phyloP scores from a whole-genome alignment of 129 eudicot species.

The Ambrosia artemisiifolia region DNA sequence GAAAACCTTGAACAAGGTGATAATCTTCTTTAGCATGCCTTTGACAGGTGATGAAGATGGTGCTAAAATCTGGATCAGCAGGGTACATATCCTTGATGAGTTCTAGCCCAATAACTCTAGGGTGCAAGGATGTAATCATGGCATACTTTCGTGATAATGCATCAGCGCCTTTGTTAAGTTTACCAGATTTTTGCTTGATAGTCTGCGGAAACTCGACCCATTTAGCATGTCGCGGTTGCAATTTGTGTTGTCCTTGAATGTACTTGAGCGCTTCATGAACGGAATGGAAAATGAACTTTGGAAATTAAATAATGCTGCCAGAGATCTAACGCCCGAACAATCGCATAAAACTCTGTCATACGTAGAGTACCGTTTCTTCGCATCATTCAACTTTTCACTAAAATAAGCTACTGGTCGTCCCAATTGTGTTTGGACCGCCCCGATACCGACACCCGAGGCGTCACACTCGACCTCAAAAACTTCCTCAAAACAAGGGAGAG shows the following conservation, averaged over 20 bases:
- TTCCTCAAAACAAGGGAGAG: neutral
- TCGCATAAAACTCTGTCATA: constrained; percentile 13
- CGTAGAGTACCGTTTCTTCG: neutral
- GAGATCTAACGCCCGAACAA: neutral
- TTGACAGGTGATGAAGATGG: neutral
- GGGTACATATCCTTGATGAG: neutral
- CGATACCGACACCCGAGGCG: neutral
- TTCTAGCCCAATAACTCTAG: neutral
- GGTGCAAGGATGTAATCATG: neutral
- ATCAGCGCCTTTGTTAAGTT: neutral
- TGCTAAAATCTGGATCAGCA: neutral
- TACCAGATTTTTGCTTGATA: neutral
- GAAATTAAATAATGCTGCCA: neutral
- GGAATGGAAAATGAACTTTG: neutral
- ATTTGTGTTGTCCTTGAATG: neutral
- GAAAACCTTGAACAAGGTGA: neutral
- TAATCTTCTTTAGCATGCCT: neutral
- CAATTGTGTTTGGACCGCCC: neutral
- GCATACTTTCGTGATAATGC: neutral
- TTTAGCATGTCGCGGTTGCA: neutral
- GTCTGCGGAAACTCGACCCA: neutral
- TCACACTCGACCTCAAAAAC: constrained; percentile 7
- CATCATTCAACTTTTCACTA: neutral
- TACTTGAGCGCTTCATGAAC: neutral
- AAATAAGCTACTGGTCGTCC: neutral